These are phyloP conservation scores for Podospora pseudoanserina DNA, from an alignment of 495 filamentous ascomycete genomes.

Conservation along the genomic window DNA sequence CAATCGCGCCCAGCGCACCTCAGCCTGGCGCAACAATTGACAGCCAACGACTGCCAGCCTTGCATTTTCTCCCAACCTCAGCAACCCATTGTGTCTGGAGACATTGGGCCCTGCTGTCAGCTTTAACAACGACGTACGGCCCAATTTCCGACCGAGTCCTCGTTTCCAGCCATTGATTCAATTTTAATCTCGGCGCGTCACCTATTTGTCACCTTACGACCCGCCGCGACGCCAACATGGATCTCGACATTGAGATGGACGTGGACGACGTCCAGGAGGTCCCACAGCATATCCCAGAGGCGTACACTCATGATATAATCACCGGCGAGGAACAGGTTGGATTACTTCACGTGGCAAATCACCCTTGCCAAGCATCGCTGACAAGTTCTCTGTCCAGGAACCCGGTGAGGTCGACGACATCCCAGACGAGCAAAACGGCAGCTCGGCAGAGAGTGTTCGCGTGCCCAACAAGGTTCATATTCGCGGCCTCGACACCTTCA, in stretches of 20 bases:
- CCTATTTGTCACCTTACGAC: background rate
- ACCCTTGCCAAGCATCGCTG: constrained; percentile 7
- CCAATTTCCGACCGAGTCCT: background rate
- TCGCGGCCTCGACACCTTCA: constrained; percentile 75
- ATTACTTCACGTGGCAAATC: background rate
- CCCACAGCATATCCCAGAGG: constrained; percentile 37
- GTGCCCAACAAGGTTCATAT: constrained; percentile 72
- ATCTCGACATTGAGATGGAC: constrained; percentile 72
- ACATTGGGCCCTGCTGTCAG: background rate
- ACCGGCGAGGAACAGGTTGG: constrained; percentile 38
- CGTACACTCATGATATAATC: constrained; percentile 44
- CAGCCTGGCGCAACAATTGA: background rate
- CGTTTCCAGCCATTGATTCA: background rate
- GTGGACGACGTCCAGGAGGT: constrained; percentile 50
- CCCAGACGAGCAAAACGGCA: constrained; percentile 23
- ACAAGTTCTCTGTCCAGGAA: constrained; percentile 28
- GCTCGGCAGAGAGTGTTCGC: constrained; percentile 24
- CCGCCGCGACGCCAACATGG: constrained; percentile 46
- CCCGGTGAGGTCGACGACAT: constrained; percentile 34
- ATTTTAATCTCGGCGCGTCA: background rate
- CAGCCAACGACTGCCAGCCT: background rate
- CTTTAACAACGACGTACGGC: background rate
- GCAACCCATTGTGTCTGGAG: background rate
- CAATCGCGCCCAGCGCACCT: background rate
- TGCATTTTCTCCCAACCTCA: background rate